Evolutionary conservation across 2,329 filamentous ascomycete genomes (phyloP), one percentile per base, ranked within the genome.

Genomic region (Hymenoscyphus albidus): DNA sequence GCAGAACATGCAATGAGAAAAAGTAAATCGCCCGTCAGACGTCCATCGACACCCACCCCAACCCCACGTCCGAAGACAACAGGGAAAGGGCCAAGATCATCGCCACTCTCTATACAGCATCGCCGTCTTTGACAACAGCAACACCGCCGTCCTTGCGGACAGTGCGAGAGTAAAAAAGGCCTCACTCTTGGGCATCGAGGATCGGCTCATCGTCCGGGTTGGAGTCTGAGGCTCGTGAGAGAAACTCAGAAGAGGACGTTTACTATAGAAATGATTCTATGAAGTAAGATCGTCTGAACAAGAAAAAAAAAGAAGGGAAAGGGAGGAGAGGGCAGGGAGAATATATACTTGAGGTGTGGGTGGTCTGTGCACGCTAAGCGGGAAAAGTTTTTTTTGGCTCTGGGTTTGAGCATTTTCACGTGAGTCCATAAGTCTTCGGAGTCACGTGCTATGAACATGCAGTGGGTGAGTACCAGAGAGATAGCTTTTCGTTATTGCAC

Each of bases 231-330:
- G 91, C 93, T 96, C 84, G 84, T 90, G 85, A 93, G 85, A 87
- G 87, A 86, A 94, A 89, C 88, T 92, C 89, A 95, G 91, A 92
- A 88, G 85, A 84, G 85, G 90, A 93, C 88, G 88, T 91, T 85
- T 88, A 93, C 92, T 97, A 93, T 93, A 96, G 90, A 96, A 96
- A 91, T 92, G 91, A 94, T 94, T 93, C 91, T 92, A 71, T 71
- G 67, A 64, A 64, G 62, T 64, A 64, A 64, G 58, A 60, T 64
- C 62, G 62, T 60, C 62, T 60, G 57, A 56, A 64, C 31, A 64
- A 60, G 55, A 63, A 63, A 63, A 35, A 32, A 51, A 27, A 13
- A 27, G 38, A 57, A 13, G 13, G 18, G 18, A 86, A 51, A 51
- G 18, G 44, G 31, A 32, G 55, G 31, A 27, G 16, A 13, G 55